phyloP scores from a whole-genome alignment of 371 early-diverging fungal genomes.

The Mucor velutinosus region DNA sequence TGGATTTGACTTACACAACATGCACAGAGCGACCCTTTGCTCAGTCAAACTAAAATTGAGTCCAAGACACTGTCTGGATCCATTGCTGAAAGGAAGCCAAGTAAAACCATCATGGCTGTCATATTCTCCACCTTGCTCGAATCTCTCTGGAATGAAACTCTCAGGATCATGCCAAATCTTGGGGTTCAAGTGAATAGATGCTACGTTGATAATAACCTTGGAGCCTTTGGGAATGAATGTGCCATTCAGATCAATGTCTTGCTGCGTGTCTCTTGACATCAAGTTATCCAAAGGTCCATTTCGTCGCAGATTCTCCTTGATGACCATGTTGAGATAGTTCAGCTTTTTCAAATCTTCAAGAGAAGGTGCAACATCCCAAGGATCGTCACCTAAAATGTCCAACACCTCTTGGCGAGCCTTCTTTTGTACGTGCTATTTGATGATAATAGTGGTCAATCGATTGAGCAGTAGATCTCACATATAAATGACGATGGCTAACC shows the following conservation, averaged over 20 bases:
- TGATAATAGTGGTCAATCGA: neutral
- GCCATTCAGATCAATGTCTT: constrained; percentile 29
- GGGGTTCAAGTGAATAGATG: constrained; percentile 33
- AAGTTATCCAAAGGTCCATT: constrained; percentile 32
- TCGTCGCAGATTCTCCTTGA: constrained; percentile 48
- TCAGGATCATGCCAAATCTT: constrained; percentile 22
- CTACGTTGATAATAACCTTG: constrained; percentile 32
- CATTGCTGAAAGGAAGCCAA: constrained; percentile 38
- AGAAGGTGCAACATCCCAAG: constrained; percentile 41
- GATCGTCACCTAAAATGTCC: constrained; percentile 47
- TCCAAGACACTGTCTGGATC: constrained; percentile 38
- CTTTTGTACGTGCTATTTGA: constrained; percentile 45
- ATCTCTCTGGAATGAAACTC: constrained; percentile 30
- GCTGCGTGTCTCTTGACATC: constrained; percentile 19
- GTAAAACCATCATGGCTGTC: constrained; percentile 5
- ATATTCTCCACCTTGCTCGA: constrained; percentile 6
- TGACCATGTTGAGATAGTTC: constrained; percentile 45
- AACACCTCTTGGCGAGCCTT: constrained; percentile 52
- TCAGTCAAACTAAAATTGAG: constrained; percentile 33
- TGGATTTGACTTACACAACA: constrained; percentile 37
- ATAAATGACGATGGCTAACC: constrained; percentile 27
- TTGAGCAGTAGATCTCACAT: neutral
- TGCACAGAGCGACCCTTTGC: constrained; percentile 30
- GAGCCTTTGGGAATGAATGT: constrained; percentile 49
- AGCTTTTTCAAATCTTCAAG: constrained; percentile 45